Percentiles rank a stretch among this genome's conserved stretches.
Evolutionary conservation across 2,329 filamentous ascomycete genomes (phyloP).

Genomic region (Xylariaceae sp.): DNA sequence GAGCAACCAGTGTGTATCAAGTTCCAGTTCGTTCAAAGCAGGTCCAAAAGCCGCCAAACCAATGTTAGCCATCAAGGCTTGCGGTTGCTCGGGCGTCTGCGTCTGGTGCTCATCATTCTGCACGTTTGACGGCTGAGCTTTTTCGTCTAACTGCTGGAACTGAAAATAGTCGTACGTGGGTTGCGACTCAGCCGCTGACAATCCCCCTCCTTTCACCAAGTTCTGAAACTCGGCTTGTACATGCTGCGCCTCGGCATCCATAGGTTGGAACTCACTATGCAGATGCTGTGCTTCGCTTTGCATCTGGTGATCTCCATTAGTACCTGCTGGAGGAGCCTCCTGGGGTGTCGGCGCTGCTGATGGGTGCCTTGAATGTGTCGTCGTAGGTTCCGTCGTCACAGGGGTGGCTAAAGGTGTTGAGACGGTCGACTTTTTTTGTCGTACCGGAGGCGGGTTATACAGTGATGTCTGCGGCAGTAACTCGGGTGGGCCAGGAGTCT

Average conservation of each 20-base stretch:
- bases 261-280: no score
- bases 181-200: no score
- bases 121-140: no score
- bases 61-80: constrained; percentile 9
- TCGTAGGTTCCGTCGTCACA: no score
- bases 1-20: constrained; percentile 20
- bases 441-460: constrained; percentile 34
- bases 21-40: constrained; percentile 18
- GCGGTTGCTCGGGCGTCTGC: constrained; percentile 7
- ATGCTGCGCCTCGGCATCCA: no score
- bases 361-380: not conserved
- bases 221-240: no score
- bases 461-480: constrained; percentile 40
- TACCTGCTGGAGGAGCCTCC: constrained; percentile 1
- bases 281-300: no score
- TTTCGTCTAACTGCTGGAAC: no score
- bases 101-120: constrained; percentile 19
- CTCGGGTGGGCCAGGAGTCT: constrained; percentile 42
- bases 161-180: no score
- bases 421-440: constrained; percentile 13
- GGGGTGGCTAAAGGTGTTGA: constrained; percentile 15
- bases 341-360: not conserved
- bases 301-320: no score
- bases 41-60: constrained; percentile 21
- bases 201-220: no score